Conservation (phyloP, 805 yeast genomes). For the Saitoella complicata region DNA sequence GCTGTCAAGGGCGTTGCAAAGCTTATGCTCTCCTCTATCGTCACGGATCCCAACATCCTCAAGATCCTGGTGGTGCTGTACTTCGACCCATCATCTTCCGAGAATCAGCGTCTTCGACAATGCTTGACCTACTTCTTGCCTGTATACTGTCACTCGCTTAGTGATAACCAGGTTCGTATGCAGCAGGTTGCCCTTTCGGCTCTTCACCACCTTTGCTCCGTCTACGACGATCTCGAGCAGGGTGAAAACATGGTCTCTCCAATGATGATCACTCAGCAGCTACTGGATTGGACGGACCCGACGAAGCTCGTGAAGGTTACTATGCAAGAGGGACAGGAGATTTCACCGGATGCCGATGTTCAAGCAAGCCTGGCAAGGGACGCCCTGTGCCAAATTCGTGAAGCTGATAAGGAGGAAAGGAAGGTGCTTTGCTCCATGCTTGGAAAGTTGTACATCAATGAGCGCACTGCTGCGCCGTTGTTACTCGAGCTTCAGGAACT, state of each 20-base stretch:
- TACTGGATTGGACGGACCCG: constrained; percentile 79
- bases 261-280: constrained; percentile 44
- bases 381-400: not conserved
- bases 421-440: constrained; percentile 1
- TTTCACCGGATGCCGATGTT: not conserved
- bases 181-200: constrained; percentile 32
- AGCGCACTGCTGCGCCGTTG: not conserved
- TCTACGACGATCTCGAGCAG: constrained; percentile 28
- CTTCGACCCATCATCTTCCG: constrained; percentile 49
- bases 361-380: constrained; percentile 3
- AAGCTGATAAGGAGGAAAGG: not conserved
- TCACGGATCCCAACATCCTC: constrained; percentile 27
- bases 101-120: constrained; percentile 55
- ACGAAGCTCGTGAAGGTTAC: not conserved
- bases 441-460: constrained; percentile 1
- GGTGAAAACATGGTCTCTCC: constrained; percentile 25
- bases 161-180: constrained; percentile 50
- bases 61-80: constrained; percentile 53
- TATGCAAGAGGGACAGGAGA: not conserved
- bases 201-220: constrained; percentile 16
- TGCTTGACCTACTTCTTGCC: constrained; percentile 78
- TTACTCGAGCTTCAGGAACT: not conserved
- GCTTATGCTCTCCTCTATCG: constrained; percentile 57
- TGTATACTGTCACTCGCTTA: constrained; percentile 66
- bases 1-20: constrained; percentile 82